Evolutionary conservation across 2,329 filamentous ascomycete genomes (phyloP).

Genomic region (Achaetomium macrosporum): DNA sequence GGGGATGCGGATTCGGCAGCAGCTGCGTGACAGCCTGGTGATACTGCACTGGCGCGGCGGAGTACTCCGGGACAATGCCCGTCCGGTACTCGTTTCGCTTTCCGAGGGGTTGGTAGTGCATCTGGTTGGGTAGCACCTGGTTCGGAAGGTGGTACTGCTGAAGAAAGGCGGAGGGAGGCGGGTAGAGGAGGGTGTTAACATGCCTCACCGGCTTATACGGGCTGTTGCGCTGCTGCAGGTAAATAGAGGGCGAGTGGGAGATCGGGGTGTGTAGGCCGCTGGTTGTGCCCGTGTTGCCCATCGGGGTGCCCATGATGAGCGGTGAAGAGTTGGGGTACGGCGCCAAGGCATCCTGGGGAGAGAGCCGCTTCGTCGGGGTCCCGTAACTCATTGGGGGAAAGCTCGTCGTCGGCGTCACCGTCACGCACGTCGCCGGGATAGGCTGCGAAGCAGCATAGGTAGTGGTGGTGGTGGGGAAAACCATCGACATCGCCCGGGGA

Average conservation of each 20-base stretch:
- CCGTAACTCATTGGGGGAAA: slow-evolving; percentile 36
- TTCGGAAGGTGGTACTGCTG: slow-evolving; percentile 60
- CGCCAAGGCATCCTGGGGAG: slow-evolving; percentile 42
- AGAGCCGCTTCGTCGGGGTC: slow-evolving; percentile 50
- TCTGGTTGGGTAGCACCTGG: slow-evolving; percentile 57
- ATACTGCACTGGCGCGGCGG: neutral
- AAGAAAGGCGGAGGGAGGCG: slow-evolving; percentile 73
- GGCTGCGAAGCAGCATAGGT: slow-evolving; percentile 35
- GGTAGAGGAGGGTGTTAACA: slow-evolving; percentile 86
- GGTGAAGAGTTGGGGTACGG: slow-evolving; percentile 62
- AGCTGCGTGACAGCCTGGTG: slow-evolving; percentile 2
- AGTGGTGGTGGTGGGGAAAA: slow-evolving; percentile 54
- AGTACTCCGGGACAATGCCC: slow-evolving; percentile 60
- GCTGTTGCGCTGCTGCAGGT: slow-evolving; percentile 80
- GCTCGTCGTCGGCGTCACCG: slow-evolving; percentile 32
- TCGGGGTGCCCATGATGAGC: slow-evolving; percentile 40
- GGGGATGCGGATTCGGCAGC: slow-evolving; percentile 5
- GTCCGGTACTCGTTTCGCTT: slow-evolving; percentile 62
- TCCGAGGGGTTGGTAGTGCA: slow-evolving; percentile 77
- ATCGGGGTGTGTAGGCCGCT: slow-evolving; percentile 53
- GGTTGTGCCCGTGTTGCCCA: slow-evolving; percentile 18
- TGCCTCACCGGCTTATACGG: slow-evolving; percentile 88
- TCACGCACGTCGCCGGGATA: slow-evolving; percentile 28
- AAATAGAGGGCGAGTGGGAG: slow-evolving; percentile 79
- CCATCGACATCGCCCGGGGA: slow-evolving; percentile 69